Base-by-base conservation (phyloP, 2,329 filamentous ascomycete species). In the Ophiostoma fasciatum region DNA sequence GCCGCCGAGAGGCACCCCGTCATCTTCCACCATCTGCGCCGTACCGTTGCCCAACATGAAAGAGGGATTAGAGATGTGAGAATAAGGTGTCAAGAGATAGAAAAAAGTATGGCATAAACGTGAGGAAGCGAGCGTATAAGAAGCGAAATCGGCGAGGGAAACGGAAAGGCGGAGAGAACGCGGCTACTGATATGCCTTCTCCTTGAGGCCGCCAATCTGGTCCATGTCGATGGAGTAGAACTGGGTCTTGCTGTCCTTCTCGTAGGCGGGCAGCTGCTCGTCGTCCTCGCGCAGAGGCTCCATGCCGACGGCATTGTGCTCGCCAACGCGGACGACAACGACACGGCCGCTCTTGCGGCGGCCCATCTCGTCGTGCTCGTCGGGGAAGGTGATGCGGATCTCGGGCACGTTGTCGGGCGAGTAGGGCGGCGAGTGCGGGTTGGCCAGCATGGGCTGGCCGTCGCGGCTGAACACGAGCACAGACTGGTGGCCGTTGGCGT, bases 301-400 rank as follows among this genome's bases (percentile, higher is more conserved):
- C 44, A 96, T 70, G 33, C 88, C 90, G 45, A 96, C 77, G 26
- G 76, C 69, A 32, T 82, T 79, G 30, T 42, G 36, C 46, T 96
- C 90, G 43, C 87, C 85, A 35, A 96, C 83, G 35, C 83, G 74
- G 38, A 98, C 88, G 25, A 96, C 75, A 17, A 98, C 80, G 35
- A 96, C 85, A 22, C 87, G 77, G 23, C 88, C 88, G 46, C 79
- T 84, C 62, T 81, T 81, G 49, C 71, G 70, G 58, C 77, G 83
- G 48, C 88, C 88, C 37, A 73, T 64, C 47, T 84, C 82, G 52
- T 94, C 87, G 48, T 92, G 78, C 64, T 96, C 90, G 49, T 92
- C 83, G 13, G 90, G 90, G 65, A 98, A 96, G 25, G 90, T 96
- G 58, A 98, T 94, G 59, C 87, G 84, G 51, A 98, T 98, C 62